Conservation (phyloP, 495 filamentous ascomycete genomes). For the Choiromyces venosus region DNA sequence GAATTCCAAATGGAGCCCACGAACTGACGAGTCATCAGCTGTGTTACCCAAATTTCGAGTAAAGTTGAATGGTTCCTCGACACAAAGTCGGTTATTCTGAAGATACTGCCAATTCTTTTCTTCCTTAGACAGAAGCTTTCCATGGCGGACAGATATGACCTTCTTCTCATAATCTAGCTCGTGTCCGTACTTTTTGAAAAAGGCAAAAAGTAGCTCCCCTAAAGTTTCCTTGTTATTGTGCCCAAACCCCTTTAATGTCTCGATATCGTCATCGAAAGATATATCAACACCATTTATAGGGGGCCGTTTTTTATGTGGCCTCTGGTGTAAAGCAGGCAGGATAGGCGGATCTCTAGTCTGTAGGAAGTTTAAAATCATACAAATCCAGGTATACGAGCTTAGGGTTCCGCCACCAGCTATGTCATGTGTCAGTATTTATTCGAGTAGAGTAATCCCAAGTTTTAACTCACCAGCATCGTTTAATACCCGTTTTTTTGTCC, state of each 20-base stretch:
- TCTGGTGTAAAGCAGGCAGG: constrained; percentile 77
- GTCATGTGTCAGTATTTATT: constrained; percentile 21
- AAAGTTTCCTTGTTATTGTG: constrained; percentile 72
- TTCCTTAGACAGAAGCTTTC: constrained; percentile 71
- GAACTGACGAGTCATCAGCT: constrained; percentile 87
- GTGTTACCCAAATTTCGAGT: constrained; percentile 94
- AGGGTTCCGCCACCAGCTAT: constrained; percentile 85
- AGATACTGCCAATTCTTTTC: constrained; percentile 76
- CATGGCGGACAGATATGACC: constrained; percentile 82
- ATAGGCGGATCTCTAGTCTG: constrained; percentile 84
- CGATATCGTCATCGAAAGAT: constrained; percentile 79
- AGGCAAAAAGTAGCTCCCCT: constrained; percentile 79
- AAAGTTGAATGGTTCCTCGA: constrained; percentile 94
- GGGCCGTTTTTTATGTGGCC: constrained; percentile 57
- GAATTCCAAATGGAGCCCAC: constrained; percentile 82
- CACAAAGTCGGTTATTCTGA: constrained; percentile 75
- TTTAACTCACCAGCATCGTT: constrained; percentile 81
- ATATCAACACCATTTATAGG: constrained; percentile 59
- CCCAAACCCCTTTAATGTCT: constrained; percentile 66
- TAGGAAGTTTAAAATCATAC: constrained; percentile 93
- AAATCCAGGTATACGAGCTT: constrained; percentile 99
- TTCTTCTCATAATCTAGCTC: constrained; percentile 82
- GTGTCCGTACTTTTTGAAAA: constrained; percentile 90
- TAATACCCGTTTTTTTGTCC: constrained; percentile 85
- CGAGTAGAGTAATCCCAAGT: constrained; percentile 7